phyloP scores from a whole-genome alignment of 108 stramenopile genomes.

The Cylindrotheca fusiformis region DNA sequence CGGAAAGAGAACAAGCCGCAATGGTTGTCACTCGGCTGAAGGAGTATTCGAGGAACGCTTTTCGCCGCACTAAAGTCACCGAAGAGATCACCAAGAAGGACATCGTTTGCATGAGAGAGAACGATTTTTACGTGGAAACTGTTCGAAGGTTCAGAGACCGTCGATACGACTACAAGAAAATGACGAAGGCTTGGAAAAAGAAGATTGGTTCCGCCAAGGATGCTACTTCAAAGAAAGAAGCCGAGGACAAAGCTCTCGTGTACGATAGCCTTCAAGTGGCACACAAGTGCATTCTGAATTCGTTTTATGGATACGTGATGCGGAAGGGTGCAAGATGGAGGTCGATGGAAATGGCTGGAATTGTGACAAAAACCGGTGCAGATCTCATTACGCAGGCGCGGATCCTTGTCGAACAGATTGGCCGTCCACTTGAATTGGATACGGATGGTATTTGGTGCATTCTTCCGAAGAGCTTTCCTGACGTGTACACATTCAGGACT shows the following conservation, averaged over 20 bases:
- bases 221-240: constrained; percentile 85
- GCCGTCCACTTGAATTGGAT: constrained; percentile 97
- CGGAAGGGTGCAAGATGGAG: constrained; percentile 99
- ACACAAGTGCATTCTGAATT: constrained; percentile 97
- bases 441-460: constrained; percentile 99
- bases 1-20: constrained; percentile 78
- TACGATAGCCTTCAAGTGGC: constrained; percentile 99
- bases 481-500: constrained; percentile 84
- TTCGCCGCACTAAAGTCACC: constrained; percentile 96
- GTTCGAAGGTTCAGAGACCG: constrained; percentile 98
- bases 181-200: constrained; percentile 96
- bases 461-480: constrained; percentile 95
- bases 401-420: constrained; percentile 94
- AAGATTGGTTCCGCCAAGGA: constrained; percentile 83
- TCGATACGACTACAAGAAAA: constrained; percentile 96
- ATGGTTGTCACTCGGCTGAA: constrained; percentile 84
- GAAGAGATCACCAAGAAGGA: constrained; percentile 87
- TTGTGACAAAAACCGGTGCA: constrained; percentile 99
- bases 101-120: constrained; percentile 98
- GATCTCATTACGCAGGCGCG: constrained; percentile 97
- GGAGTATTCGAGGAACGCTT: constrained; percentile 92
- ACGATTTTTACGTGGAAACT: constrained; percentile 98
- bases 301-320: constrained; percentile 98
- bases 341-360: constrained; percentile 99
- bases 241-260: constrained; percentile 89